Evolutionary conservation across 768 basidiomycete species (phyloP), one percentile per base, ranked within the genome.

Genomic region (Termitomyces titanicus): DNA sequence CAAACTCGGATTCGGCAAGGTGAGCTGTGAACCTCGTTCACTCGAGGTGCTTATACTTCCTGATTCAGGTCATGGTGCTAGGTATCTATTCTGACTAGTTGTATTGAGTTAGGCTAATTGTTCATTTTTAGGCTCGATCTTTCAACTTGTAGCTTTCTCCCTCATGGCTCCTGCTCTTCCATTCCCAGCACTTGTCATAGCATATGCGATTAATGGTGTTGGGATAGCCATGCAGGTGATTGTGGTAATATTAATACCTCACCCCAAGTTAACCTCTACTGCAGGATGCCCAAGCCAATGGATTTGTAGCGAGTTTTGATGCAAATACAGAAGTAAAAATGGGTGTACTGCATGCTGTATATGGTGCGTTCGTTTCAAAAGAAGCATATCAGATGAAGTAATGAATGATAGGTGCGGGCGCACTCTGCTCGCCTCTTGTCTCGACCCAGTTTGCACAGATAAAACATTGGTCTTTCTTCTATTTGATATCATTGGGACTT

Each of bases 371-470:
- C 29, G 37, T 6, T 3, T 46, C 9, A 11, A 25, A 2, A n/a
- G 10, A 17, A 24, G 6, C 22, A 34, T 24, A 24, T 1, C 31
- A 8, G 24, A 22, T n/a, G 17, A 6, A 37, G 6, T 0, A 10
- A 17, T 24, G 18, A 4, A 46, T 40, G 1, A 6, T 31, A 89
- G 87, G 88, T 13, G 70, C 78, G 0, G 88, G 88, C 2, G 88
- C 88, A 2, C 71, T 89, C 11, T 73, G 73, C 6, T 68, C 92
- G 0, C 93, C 94, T 1, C 77, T 95, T 15, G 82, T 87, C 0
- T 80, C 92, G 0, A 94, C 93, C 0, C 88, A 92, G 55, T 94
- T 95, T 60, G 75, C 89, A 1, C 80, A 82, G 51, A 62, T 81
- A 18, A 66, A 60, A 0, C 77, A 73, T 38, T 94, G 92, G 92